Conservation (phyloP, 495 filamentous ascomycete species). For the Penicillium cosmopolitanum region DNA sequence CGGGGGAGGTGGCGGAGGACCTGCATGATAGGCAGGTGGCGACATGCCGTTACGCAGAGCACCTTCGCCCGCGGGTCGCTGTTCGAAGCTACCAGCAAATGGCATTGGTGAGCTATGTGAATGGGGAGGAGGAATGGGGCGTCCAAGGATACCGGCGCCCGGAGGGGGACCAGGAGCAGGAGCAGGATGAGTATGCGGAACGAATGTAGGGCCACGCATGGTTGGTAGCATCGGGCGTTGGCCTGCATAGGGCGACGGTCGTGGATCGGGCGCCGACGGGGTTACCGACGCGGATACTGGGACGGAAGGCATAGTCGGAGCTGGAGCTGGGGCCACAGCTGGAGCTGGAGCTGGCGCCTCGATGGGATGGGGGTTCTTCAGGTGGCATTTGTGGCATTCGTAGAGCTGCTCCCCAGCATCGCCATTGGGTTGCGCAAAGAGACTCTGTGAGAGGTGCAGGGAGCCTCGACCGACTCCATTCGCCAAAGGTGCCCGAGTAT, state of each 20-base stretch:
- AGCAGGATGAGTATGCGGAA: conserved; percentile 34
- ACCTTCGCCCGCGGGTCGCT: conserved; percentile 30
- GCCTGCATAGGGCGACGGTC: conserved; percentile 1
- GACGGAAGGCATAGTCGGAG: background rate
- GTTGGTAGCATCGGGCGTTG: conserved; percentile 41
- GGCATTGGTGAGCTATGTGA: conserved; percentile 27
- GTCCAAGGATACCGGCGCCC: conserved; percentile 33
- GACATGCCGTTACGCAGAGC: conserved; percentile 43
- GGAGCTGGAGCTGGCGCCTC: conserved; percentile 2
- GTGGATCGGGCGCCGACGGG: background rate
- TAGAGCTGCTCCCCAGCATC: conserved; percentile 32
- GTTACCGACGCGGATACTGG: background rate
- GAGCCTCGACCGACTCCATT: conserved; percentile 37
- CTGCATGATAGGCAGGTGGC: conserved; percentile 33
- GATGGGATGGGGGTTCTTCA: conserved; percentile 40
- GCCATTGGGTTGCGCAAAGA: conserved; percentile 38
- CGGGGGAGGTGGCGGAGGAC: conserved; percentile 27
- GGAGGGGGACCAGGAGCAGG: conserved; percentile 10
- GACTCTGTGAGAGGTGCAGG: conserved; percentile 20
- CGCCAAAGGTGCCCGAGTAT: conserved; percentile 33
- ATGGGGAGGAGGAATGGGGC: conserved; percentile 34
- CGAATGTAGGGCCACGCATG: conserved; percentile 36
- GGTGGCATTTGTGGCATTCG: conserved; percentile 58
- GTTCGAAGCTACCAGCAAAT: conserved; percentile 40
- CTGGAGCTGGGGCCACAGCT: background rate